Base-by-base conservation (phyloP, 169 alveolate species). In the Plasmodium malariae region DNA sequence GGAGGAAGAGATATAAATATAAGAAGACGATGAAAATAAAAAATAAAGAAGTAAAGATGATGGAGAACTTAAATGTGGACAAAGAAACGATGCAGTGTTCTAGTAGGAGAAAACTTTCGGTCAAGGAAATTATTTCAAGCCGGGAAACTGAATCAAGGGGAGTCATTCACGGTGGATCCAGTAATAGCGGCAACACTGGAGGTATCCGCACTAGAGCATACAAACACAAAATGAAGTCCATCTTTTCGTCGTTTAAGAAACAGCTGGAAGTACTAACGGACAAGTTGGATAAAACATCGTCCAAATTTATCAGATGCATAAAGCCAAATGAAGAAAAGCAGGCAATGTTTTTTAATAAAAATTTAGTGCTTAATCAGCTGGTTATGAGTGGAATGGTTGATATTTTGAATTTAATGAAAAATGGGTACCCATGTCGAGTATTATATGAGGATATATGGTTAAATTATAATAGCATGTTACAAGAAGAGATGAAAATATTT, bases 341-440 rank as follows among this genome's bases (percentile, higher is more conserved):
- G 34, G 67, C 95, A 17, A 68, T 74, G 43, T 37, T 37, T 24
- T 92, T 92, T 80, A 85, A 92, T 60, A 78, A 78, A 57, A 72
- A 72, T 73, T 86, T 89, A 63, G 95, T 92, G 9, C 76, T 88
- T 67, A 88, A 80, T 86, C 95, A 92, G 45, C 57, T 92, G 37
- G 74, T 89, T 65, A 92, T 92, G 88, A 92, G 95, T 14, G 95
- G 95, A 12, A 92, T 92, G 74, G 63, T 92, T 3, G 94, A 92
- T n/a, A 85, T 92, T 73, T 68, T 92, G 1, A 88, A 86, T 88
- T 68, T 92, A 32, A 92, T 92, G 95, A 92, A 89, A 63, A 74
- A 92, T 70, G 95, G 95, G 17, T 92, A 80, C 57, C 95, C 95
- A 19, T 92, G 95, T 54, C 71, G 95, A 37, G 88, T 92, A 60